Conservation (phyloP, 148 eudicot genomes). For the Mesembryanthemum crystallinum region DNA sequence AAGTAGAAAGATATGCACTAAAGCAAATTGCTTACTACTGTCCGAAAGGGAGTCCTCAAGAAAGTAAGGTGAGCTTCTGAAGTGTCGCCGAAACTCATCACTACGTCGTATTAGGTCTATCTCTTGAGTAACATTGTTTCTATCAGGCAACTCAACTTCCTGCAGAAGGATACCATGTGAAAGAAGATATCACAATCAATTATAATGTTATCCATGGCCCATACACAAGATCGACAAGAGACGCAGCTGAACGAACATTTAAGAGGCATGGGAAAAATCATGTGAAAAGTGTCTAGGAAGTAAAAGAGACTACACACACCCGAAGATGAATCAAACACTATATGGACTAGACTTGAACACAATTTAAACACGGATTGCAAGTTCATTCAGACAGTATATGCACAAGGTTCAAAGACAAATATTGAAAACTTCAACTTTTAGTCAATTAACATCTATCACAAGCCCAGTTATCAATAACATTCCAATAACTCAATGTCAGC, state of each 20-base stretch:
- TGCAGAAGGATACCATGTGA: background rate
- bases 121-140: conserved; percentile 13
- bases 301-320: background rate
- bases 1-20: background rate
- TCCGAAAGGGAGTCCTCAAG: conserved; percentile 23
- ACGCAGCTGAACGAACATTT: background rate
- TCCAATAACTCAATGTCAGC: background rate
- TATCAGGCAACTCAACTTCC: conserved; percentile 30
- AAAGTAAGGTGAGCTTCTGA: conserved; percentile 20
- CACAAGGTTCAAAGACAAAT: background rate
- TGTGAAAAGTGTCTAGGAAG: background rate
- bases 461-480: background rate
- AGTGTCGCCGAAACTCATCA: conserved; percentile 11
- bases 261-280: background rate
- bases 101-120: conserved; percentile 4
- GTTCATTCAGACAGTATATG: background rate
- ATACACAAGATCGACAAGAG: background rate
- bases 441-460: background rate
- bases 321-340: background rate
- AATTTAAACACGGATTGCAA: background rate
- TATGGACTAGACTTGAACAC: background rate
- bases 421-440: background rate
- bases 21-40: conserved; percentile 3
- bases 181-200: background rate
- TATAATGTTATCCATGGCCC: background rate